These are phyloP conservation scores for Colletotrichum sublineola DNA, from an alignment of 2,329 filamentous ascomycete species.

Conservation along the genomic window DNA sequence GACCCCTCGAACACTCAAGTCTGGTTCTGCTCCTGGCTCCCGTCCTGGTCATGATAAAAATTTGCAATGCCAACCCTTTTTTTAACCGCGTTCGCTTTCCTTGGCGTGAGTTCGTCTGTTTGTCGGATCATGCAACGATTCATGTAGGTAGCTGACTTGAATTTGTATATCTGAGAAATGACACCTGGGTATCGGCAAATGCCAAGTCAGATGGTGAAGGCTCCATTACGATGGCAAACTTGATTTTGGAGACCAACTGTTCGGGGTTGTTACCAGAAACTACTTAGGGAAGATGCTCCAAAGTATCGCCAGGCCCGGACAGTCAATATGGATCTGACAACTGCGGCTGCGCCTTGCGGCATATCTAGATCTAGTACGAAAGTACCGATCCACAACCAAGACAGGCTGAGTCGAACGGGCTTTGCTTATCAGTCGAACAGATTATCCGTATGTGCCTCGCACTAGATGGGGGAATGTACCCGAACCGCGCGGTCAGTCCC, in stretches of 20 bases:
- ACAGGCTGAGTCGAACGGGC: neutral
- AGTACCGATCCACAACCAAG: too few relatives aligned
- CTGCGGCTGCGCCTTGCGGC: conserved; percentile 23
- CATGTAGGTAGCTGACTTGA: conserved; percentile 19
- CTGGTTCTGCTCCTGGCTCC: too few relatives aligned
- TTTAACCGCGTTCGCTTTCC: conserved; percentile 46
- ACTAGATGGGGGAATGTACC: neutral
- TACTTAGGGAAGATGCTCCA: conserved; percentile 49
- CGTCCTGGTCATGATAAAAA: conserved; percentile 18
- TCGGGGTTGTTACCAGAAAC: conserved; percentile 46
- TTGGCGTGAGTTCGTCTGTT: conserved; percentile 47
- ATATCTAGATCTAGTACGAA: too few relatives aligned
- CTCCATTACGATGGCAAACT: conserved; percentile 51
- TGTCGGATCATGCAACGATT: neutral
- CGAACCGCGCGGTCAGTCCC: neutral
- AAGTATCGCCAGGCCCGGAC: conserved; percentile 49
- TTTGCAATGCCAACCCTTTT: conserved; percentile 49
- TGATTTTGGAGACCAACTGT: conserved; percentile 52
- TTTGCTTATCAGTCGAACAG: too few relatives aligned
- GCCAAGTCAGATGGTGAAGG: conserved; percentile 48
- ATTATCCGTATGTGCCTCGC: too few relatives aligned
- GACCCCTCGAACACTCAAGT: neutral
- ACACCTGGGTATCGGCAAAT: conserved; percentile 51
- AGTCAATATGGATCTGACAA: conserved; percentile 44
- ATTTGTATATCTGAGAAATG: conserved; percentile 46